phyloP scores from a whole-genome alignment of 148 eudicot genomes.

The Rheum nobile region DNA sequence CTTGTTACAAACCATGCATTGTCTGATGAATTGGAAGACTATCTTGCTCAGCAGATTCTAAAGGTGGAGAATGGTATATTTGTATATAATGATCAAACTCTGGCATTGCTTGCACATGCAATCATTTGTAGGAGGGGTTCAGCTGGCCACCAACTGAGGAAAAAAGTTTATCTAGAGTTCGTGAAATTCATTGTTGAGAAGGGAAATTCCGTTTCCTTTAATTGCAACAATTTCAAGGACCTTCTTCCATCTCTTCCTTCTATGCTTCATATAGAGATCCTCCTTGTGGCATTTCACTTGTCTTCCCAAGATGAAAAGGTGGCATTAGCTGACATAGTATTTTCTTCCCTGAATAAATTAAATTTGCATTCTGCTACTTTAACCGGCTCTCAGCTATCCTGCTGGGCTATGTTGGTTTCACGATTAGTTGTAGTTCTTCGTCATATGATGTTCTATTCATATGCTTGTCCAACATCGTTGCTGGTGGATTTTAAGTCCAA shows the following conservation, averaged over 20 bases:
- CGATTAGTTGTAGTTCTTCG: slow-evolving; percentile 71
- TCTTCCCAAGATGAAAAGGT: slow-evolving; percentile 79
- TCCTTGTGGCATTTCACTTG: slow-evolving; percentile 83
- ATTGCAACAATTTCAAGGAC: slow-evolving; percentile 37
- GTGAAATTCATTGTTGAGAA: slow-evolving; percentile 51
- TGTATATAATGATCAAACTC: slow-evolving; percentile 64
- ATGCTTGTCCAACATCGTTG: slow-evolving; percentile 68
- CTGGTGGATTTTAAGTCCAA: slow-evolving; percentile 67
- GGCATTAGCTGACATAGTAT: slow-evolving; percentile 33
- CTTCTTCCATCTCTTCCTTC: slow-evolving; percentile 62
- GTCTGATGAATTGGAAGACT: slow-evolving; percentile 57
- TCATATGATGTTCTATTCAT: slow-evolving; percentile 67
- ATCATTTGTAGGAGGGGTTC: slow-evolving; percentile 52
- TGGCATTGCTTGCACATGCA: slow-evolving; percentile 68
- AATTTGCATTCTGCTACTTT: slow-evolving; percentile 26
- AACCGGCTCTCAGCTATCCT: slow-evolving; percentile 48
- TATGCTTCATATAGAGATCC: slow-evolving; percentile 75
- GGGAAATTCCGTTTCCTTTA: slow-evolving; percentile 31
- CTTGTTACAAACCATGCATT: slow-evolving; percentile 45
- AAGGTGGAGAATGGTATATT: slow-evolving; percentile 56
- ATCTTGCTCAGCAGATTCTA: slow-evolving; percentile 56
- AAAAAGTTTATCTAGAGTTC: slow-evolving; percentile 39
- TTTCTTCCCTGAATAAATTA: slow-evolving; percentile 40
- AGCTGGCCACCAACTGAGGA: slow-evolving; percentile 66
- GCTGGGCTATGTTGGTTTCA: slow-evolving; percentile 81